Percentiles rank a stretch among this genome's conserved stretches.
Conservation (phyloP, 1,139 yeast genomes). For the Pichia sp. region DNA sequence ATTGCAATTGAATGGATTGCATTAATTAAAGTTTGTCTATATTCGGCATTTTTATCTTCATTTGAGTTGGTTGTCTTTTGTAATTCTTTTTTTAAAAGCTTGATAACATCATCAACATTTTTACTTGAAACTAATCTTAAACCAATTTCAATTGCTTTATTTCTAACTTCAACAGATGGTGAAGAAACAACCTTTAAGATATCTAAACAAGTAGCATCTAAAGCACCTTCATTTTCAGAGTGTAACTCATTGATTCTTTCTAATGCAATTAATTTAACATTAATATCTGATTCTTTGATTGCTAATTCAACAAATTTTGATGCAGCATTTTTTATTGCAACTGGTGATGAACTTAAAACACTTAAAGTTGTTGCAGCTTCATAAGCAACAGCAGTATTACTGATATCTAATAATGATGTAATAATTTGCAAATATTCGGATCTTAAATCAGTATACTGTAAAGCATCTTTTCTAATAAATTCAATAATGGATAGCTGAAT, state of each 20-base stretch:
- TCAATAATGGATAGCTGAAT: conserved; percentile 88
- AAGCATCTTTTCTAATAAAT: conserved; percentile 80
- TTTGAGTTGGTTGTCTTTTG: conserved; percentile 64
- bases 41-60: conserved; percentile 76
- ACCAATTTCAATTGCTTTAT: conserved; percentile 78
- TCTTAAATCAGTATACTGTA: conserved; percentile 55
- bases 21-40: conserved; percentile 81
- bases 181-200: conserved; percentile 77
- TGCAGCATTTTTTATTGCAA: conserved; percentile 69
- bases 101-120: conserved; percentile 91
- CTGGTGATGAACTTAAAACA: conserved; percentile 60
- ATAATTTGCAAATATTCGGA: conserved; percentile 68
- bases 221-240: conserved; percentile 68
- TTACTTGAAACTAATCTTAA: conserved; percentile 75
- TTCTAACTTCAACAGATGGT: conserved; percentile 87
- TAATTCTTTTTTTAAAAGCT: conserved; percentile 85
- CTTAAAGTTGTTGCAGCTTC: conserved; percentile 90
- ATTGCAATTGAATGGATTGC: conserved; percentile 90
- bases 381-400: conserved; percentile 73
- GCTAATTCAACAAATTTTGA: conserved; percentile 83
- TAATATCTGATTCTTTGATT: conserved; percentile 85
- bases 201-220: conserved; percentile 82
- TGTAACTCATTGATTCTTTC: conserved; percentile 79
- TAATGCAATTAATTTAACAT: conserved; percentile 85
- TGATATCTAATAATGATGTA: conserved; percentile 63